These are phyloP conservation scores for Globisporangium abappressorium DNA, from an alignment of 352 stramenopile species.

Conservation along the genomic window DNA sequence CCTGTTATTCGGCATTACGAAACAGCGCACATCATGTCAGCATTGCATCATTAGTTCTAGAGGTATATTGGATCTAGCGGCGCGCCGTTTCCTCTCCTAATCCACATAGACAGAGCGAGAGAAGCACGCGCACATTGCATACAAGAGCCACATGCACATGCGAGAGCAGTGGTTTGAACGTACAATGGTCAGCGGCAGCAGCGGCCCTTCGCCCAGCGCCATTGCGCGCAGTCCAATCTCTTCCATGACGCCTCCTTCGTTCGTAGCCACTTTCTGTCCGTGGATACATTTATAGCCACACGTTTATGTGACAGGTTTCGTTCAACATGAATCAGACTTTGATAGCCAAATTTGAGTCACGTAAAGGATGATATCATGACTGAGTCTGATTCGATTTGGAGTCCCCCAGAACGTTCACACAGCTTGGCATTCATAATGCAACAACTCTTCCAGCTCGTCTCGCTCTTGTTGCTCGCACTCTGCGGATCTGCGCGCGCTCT, in stretches of 20 bases:
- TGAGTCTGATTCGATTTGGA: neutral
- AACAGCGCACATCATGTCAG: neutral
- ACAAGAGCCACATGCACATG: neutral
- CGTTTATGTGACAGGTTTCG: no score
- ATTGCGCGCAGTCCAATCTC: conserved; percentile 49
- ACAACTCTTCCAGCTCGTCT: neutral
- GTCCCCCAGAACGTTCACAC: no score
- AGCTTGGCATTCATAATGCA: no score
- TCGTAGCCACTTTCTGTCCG: no score
- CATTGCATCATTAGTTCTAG: neutral
- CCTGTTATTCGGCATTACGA: conserved; percentile 14
- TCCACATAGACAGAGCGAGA: no score
- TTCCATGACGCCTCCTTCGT: conserved; percentile 38
- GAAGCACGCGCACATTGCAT: neutral
- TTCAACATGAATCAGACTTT: neutral
- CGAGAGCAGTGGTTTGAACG: neutral
- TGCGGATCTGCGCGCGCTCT: no score
- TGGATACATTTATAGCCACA: no score
- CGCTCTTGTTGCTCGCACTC: neutral
- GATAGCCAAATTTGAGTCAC: neutral
- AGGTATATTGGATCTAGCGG: neutral
- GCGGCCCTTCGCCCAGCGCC: conserved; percentile 43
- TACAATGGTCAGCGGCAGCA: conserved; percentile 48
- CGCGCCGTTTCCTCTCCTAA: neutral
- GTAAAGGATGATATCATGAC: no score